A percentile compares a stretch with the other conserved stretches of the same genome.
These are phyloP conservation scores for Russula compacta DNA, from an alignment of 768 basidiomycete species.

Conservation along the genomic window DNA sequence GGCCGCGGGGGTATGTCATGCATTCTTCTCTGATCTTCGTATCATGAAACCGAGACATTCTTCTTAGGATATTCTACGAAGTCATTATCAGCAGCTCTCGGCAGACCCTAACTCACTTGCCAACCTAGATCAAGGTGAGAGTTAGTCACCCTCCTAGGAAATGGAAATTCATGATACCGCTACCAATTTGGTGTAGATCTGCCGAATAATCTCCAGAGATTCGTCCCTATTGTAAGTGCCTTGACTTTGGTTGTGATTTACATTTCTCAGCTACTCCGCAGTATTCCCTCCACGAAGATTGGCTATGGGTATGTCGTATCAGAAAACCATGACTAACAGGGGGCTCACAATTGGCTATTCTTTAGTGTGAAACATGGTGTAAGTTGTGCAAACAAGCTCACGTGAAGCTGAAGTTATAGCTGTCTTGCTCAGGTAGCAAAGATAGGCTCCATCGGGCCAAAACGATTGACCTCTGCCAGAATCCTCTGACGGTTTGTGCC, in stretches of 20 bases:
- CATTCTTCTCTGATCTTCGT: not conserved
- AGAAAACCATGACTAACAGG: not conserved
- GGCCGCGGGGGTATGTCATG: conserved; percentile 45
- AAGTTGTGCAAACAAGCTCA: conserved; percentile 26
- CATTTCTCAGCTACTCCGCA: conserved; percentile 26
- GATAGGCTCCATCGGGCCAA: conserved; percentile 72
- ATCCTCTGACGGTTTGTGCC: conserved; percentile 75
- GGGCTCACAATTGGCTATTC: not conserved
- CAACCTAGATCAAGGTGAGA: conserved; percentile 83
- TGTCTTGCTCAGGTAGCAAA: conserved; percentile 52
- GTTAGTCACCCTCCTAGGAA: not conserved
- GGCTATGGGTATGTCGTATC: conserved; percentile 76
- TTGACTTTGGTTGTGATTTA: not conserved
- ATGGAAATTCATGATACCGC: not conserved
- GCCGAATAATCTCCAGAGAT: conserved; percentile 87
- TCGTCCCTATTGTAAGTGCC: conserved; percentile 82
- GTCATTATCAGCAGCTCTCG: conserved; percentile 88
- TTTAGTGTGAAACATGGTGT: conserved; percentile 98
- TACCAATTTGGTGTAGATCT: conserved; percentile 48
- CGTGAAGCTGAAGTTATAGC: not conserved
- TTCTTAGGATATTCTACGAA: conserved; percentile 71
- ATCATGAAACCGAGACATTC: not conserved
- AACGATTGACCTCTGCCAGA: conserved; percentile 94
- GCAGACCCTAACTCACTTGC: conserved; percentile 91
- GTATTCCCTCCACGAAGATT: conserved; percentile 85